Evolutionary conservation across 2,329 filamentous ascomycete species (phyloP), one percentile per base, ranked within the genome.

Genomic region (Plenodomus lindquistii): DNA sequence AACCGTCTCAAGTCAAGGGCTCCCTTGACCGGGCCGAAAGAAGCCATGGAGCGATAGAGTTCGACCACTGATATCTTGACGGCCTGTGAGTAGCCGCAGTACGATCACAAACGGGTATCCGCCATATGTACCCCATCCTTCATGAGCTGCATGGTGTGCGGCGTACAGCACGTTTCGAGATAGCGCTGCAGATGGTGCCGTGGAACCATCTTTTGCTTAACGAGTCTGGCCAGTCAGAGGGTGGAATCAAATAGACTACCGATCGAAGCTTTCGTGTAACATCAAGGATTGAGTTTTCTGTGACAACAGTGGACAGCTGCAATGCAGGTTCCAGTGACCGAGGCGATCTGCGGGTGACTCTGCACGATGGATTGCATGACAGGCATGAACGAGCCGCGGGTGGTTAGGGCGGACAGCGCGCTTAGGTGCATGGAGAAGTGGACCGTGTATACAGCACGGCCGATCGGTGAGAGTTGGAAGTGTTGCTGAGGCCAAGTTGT

Each of bases 321-420:
- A 53, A 63, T 62, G 62, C 60, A 58, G 55, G 60, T 59, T 47
- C 65, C 62, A 67, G 65, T 70, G 64, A 67, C 51, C 59, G 53
- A 54, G 47, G 55, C 45, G 48, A 44, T 48, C 69, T 71, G 69
- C 69, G 65, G 64, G 69, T 72, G 67, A 66, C 67, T 62, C 65
- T 71, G 69, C 69, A 71, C 55, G 65, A 65, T 65, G 64, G 51
- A 62, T 60, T 65, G 67, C 61, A 55, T 57, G 55, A 59, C 58
- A 57, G 53, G 60, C 54, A 56, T 48, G 51, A 51, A 55, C 48
- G 56, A 60, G 55, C 53, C 52, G 51, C 56, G 58, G 55, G 50
- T 44, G 40, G 55, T 48, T 42, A 48, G 42, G 51, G 52, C 52
- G 53, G 51, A 44, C 29, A 51, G 50, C 50, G 49, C 54, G 48